Percentiles rank a stretch among this genome's conserved stretches.
These are phyloP conservation scores for Mortierella claussenii DNA, from an alignment of 192 early-diverging fungal genomes.

Conservation along the genomic window DNA sequence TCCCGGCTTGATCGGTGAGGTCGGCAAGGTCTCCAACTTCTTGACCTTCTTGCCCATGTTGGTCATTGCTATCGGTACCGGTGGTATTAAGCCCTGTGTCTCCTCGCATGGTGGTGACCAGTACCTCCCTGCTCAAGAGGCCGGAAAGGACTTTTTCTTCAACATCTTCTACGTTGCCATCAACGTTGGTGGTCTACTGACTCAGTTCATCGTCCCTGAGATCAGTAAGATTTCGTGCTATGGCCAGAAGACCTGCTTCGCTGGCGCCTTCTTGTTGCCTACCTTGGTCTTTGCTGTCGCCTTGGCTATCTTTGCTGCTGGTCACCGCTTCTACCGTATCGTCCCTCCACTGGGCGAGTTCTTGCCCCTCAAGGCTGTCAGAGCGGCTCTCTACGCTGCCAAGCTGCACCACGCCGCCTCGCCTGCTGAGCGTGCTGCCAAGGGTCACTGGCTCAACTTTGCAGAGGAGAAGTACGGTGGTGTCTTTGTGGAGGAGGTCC, in stretches of 20 bases:
- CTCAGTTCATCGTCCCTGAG: conserved; percentile 60
- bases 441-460: conserved; percentile 56
- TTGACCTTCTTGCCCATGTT: conserved; percentile 58
- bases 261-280: conserved; percentile 51
- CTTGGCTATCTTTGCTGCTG: conserved; percentile 59
- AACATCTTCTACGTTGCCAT: conserved; percentile 61
- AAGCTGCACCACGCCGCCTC: conserved; percentile 10
- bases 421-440: conserved; percentile 31
- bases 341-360: conserved; percentile 71
- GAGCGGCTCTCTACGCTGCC: conserved; percentile 41
- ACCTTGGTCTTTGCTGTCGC: conserved; percentile 57
- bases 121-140: conserved; percentile 63
- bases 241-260: conserved; percentile 59
- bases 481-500: conserved; percentile 44
- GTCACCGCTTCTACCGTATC: conserved; percentile 66
- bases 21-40: conserved; percentile 35
- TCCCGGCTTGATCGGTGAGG: conserved; percentile 52
- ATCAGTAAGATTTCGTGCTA: conserved; percentile 42
- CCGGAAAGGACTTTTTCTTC: conserved; percentile 57
- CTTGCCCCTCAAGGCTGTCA: conserved; percentile 56
- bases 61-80: conserved; percentile 67
- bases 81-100: conserved; percentile 71
- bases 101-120: conserved; percentile 49
- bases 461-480: conserved; percentile 54
- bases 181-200: conserved; percentile 66